phyloP scores from a whole-genome alignment of 2,329 filamentous ascomycete genomes.

The Pezicula carpinea region DNA sequence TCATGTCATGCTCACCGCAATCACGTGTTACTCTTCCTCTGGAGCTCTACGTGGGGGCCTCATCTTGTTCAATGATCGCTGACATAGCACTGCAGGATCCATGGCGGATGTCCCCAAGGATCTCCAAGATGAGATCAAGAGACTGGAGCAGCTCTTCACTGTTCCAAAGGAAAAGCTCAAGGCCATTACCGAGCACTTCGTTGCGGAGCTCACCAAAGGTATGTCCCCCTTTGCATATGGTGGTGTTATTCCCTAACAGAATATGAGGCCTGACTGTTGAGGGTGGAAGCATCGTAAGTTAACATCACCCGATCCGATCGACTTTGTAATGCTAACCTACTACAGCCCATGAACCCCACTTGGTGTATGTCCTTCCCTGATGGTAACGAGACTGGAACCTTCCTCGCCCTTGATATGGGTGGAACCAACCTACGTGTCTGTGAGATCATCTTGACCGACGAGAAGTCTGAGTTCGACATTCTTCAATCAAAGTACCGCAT shows the following conservation, averaged over 20 bases:
- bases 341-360: conserved; percentile 91
- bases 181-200: conserved; percentile 84
- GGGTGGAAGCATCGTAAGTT: conserved; percentile 85
- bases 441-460: conserved; percentile 81
- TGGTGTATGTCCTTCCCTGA: conserved; percentile 91
- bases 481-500: conserved; percentile 95
- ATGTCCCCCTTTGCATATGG: conserved; percentile 10
- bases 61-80: conserved; percentile 7
- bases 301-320: not conserved
- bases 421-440: conserved; percentile 95
- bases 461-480: conserved; percentile 88
- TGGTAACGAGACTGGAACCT: conserved; percentile 82
- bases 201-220: conserved; percentile 84
- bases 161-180: conserved; percentile 78
- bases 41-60: not conserved
- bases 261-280: conserved; percentile 70
- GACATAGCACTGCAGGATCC: conserved; percentile 55
- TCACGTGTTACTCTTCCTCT: conserved; percentile 13
- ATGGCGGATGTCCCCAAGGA: conserved; percentile 88
- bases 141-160: conserved; percentile 78
- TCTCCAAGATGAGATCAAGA: conserved; percentile 74
- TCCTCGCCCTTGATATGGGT: conserved; percentile 89
- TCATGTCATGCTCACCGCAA: conserved; percentile 9
- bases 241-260: conserved; percentile 7
- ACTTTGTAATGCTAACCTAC: conserved; percentile 15